Percentiles rank a stretch among this genome's conserved stretches.
Conservation (phyloP, 2,329 filamentous ascomycete species). For the Exophiala sideris region DNA sequence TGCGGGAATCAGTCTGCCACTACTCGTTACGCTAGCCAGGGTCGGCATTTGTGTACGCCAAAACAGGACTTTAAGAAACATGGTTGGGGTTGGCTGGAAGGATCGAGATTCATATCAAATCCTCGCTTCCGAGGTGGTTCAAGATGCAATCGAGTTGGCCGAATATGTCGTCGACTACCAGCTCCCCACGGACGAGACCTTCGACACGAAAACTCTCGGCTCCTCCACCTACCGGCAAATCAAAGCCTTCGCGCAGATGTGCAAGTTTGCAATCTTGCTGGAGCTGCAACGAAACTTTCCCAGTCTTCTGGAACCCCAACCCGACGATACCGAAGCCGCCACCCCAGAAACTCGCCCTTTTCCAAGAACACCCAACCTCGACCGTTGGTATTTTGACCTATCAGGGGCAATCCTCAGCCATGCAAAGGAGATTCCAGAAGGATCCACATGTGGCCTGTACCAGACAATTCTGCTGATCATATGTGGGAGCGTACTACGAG, state of each 20-base stretch:
- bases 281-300: constrained; percentile 18
- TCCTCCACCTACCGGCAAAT: constrained; percentile 12
- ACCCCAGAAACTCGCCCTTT: constrained; percentile 2
- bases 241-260: constrained; percentile 17
- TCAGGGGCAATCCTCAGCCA: constrained; percentile 13
- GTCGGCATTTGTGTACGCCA: constrained; percentile 17
- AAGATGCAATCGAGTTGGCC: constrained; percentile 12
- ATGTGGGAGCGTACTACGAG: constrained; percentile 14
- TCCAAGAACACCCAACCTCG: constrained; percentile 5
- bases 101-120: constrained; percentile 12
- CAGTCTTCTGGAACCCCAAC: constrained; percentile 6
- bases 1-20: constrained; percentile 15
- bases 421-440: constrained; percentile 15
- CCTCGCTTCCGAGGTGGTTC: constrained; percentile 13
- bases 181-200: constrained; percentile 13
- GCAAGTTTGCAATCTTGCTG: constrained; percentile 17
- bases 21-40: constrained; percentile 13
- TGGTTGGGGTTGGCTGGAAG: constrained; percentile 15
- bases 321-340: constrained; percentile 5
- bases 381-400: constrained; percentile 16
- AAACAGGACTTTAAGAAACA: constrained; percentile 13
- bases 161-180: constrained; percentile 13
- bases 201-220: constrained; percentile 14
- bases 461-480: constrained; percentile 15
- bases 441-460: constrained; percentile 16